These are phyloP conservation scores for Rheum nobile DNA, from an alignment of 148 eudicot species.

Conservation along the genomic window DNA sequence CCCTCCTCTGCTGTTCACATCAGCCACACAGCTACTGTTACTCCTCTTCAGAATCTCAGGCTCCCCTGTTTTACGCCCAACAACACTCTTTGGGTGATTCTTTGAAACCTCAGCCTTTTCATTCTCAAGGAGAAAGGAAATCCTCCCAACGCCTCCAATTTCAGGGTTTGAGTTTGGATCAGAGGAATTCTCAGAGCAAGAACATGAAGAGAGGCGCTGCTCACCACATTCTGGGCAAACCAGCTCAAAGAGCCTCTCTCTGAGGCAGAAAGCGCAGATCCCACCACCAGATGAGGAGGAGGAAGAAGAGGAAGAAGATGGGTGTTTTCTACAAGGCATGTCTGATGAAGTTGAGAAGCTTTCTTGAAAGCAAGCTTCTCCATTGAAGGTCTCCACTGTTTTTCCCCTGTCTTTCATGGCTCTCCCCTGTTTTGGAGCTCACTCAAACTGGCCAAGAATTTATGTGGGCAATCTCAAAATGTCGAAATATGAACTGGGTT, in stretches of 20 bases:
- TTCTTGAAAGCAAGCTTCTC: slow-evolving; percentile 9
- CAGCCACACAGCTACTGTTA: slow-evolving; percentile 36
- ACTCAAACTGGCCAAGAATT: background rate
- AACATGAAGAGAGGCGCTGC: slow-evolving; percentile 41
- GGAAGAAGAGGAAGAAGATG: slow-evolving; percentile 19
- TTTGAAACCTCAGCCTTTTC: slow-evolving; percentile 22
- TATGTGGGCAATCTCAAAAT: background rate
- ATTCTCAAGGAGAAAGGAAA: slow-evolving; percentile 71
- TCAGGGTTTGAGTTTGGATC: slow-evolving; percentile 25
- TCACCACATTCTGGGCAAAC: slow-evolving; percentile 84
- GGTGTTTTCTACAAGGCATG: slow-evolving; percentile 60
- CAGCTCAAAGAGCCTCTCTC: slow-evolving; percentile 49
- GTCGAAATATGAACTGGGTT: slow-evolving; percentile 13
- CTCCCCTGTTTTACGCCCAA: background rate
- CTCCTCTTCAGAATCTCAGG: slow-evolving; percentile 38
- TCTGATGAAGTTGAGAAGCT: slow-evolving; percentile 21
- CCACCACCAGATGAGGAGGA: slow-evolving; percentile 59
- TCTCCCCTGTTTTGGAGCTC: background rate
- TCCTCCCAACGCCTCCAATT: slow-evolving; percentile 50
- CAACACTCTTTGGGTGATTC: background rate
- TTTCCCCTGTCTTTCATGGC: slow-evolving; percentile 78
- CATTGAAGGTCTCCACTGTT: slow-evolving; percentile 35
- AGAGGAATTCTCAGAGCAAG: slow-evolving; percentile 51
- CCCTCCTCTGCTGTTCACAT: slow-evolving; percentile 22
- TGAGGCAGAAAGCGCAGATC: slow-evolving; percentile 69